Percentiles rank a stretch among this genome's conserved stretches.
Evolutionary conservation across 148 eudicot species (phyloP).

Genomic region (Amaranthus cruentus): DNA sequence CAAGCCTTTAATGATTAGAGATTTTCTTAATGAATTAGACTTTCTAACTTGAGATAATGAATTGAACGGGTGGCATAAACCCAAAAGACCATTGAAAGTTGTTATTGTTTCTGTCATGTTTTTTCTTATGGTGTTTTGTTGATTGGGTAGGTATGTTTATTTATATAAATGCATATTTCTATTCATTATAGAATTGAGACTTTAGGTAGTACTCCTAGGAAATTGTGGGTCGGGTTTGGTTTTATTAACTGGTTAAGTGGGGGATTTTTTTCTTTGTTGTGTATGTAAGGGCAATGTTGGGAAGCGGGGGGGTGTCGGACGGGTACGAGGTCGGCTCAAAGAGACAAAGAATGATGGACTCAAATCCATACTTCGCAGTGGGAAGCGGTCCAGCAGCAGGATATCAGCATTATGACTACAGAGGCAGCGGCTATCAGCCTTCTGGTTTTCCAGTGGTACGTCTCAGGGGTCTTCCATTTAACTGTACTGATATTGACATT

Average conservation of each 20-base stretch:
- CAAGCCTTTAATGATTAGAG: no score
- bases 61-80: no score
- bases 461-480: slow-evolving; percentile 81
- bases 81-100: no score
- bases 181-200: slow-evolving; percentile 19
- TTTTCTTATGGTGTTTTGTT: not conserved
- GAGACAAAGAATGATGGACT: slow-evolving; percentile 97
- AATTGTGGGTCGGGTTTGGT: slow-evolving; percentile 74
- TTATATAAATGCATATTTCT: not conserved
- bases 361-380: slow-evolving; percentile 97
- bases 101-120: no score
- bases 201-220: slow-evolving; percentile 23
- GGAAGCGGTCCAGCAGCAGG: slow-evolving; percentile 54
- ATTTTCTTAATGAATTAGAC: no score
- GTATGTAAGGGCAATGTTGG: slow-evolving; percentile 88
- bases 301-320: slow-evolving; percentile 97
- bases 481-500: slow-evolving; percentile 74
- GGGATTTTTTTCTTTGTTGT: slow-evolving; percentile 55
- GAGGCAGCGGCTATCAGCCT: slow-evolving; percentile 45
- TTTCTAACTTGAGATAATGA: no score
- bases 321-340: slow-evolving; percentile 98
- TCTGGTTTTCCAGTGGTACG: slow-evolving; percentile 71
- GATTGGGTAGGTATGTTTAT: slow-evolving; percentile 1
- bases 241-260: slow-evolving; percentile 91
- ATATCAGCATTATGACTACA: slow-evolving; percentile 41